Percentiles rank a stretch among this genome's conserved stretches.
These are phyloP conservation scores for Stachybotrys elegans DNA, from an alignment of 2,329 filamentous ascomycete genomes.

Conservation along the genomic window DNA sequence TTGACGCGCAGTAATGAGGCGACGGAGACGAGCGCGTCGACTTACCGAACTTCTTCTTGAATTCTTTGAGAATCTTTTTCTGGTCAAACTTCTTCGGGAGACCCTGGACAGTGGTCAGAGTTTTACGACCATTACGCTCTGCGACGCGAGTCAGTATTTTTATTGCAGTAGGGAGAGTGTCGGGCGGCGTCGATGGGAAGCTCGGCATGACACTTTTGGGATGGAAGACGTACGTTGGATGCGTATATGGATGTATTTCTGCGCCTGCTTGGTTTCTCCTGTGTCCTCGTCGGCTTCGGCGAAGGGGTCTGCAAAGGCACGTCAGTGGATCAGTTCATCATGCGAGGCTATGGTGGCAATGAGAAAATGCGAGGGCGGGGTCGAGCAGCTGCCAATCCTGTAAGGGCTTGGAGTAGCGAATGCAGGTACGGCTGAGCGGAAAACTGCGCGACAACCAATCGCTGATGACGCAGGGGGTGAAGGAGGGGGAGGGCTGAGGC, in stretches of 20 bases:
- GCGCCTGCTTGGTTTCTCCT: slow-evolving; percentile 89
- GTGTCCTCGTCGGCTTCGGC: slow-evolving; percentile 99
- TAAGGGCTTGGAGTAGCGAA: slow-evolving; percentile 6
- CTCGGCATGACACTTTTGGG: no score
- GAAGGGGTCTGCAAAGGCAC: slow-evolving; percentile 78
- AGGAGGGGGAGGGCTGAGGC: background rate
- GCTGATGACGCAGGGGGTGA: background rate
- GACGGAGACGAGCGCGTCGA: slow-evolving; percentile 4
- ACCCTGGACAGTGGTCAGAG: slow-evolving; percentile 98
- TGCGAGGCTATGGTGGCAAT: no score
- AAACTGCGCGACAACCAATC: background rate
- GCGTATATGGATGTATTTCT: slow-evolving; percentile 99
- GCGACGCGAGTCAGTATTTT: slow-evolving; percentile 37
- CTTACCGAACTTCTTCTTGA: slow-evolving; percentile 98
- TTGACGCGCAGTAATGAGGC: background rate
- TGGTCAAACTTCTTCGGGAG: slow-evolving; percentile 98
- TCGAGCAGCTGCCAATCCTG: background rate
- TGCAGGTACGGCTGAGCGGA: slow-evolving; percentile 18
- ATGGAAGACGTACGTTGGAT: slow-evolving; percentile 78
- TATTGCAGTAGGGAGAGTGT: no score
- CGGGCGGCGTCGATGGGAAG: no score
- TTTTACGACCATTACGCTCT: slow-evolving; percentile 99
- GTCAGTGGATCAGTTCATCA: slow-evolving; percentile 11
- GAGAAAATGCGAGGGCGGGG: background rate
- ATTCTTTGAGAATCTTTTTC: slow-evolving; percentile 99